Evolutionary conservation across 257 asterid species (phyloP).

Genomic region (Jacaranda mimosifolia): DNA sequence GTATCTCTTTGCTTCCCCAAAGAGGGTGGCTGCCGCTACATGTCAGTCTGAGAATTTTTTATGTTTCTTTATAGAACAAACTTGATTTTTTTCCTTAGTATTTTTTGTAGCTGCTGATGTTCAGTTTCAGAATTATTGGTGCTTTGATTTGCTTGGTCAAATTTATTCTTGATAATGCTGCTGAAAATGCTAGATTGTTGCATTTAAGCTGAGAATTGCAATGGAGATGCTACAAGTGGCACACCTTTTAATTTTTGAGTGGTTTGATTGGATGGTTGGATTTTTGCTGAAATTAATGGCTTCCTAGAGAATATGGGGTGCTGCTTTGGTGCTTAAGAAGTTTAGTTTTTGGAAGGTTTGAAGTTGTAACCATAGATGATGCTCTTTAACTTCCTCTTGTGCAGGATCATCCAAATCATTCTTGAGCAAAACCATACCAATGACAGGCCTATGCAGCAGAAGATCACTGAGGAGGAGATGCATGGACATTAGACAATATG

Average conservation of each 20-base stretch:
- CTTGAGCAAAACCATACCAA: constrained; percentile 35
- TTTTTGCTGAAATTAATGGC: no score
- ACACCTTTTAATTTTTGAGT: no score
- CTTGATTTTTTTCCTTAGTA: constrained; percentile 7
- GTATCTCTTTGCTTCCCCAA: constrained; percentile 92
- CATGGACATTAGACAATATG: no score
- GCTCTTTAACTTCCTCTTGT: constrained; percentile 56
- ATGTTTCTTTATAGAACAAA: constrained; percentile 3
- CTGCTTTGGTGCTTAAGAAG: constrained; percentile 60
- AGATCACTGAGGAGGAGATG: no score
- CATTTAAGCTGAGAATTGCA: no score
- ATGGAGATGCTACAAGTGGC: no score
- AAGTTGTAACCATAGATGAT: constrained; percentile 24
- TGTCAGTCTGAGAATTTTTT: constrained; percentile 53
- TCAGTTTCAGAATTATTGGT: background rate
- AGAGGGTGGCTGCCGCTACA: constrained; percentile 93
- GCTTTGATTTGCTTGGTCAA: no score
- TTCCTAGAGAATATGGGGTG: no score
- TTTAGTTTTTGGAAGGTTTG: constrained; percentile 94
- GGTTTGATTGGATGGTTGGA: no score
- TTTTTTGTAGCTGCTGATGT: constrained; percentile 26
- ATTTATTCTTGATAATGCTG: no score
- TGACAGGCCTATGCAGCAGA: constrained; percentile 47
- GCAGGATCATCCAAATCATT: constrained; percentile 39
- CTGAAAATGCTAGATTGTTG: no score